Percentiles rank a stretch among this genome's conserved stretches.
These are phyloP conservation scores for Agaricus blazei DNA, from an alignment of 768 basidiomycete species.

Conservation along the genomic window DNA sequence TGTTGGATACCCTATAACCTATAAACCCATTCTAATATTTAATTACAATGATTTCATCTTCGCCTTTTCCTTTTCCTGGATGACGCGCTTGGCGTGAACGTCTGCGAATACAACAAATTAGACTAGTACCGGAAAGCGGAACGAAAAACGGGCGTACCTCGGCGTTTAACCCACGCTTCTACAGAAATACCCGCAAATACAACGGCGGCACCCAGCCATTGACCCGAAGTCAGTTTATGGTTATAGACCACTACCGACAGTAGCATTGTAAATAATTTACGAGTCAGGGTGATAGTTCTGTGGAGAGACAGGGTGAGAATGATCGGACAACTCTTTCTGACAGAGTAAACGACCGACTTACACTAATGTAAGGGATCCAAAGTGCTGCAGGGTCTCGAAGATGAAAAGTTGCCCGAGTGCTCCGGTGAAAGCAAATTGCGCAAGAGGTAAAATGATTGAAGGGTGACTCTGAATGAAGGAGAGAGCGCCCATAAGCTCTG, in stretches of 20 bases:
- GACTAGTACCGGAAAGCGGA: slow-evolving; percentile 11
- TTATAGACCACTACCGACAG: slow-evolving; percentile 90
- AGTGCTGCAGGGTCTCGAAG: slow-evolving; percentile 91
- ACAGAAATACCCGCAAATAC: slow-evolving; percentile 96
- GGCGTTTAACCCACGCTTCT: slow-evolving; percentile 87
- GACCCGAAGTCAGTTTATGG: slow-evolving; percentile 76
- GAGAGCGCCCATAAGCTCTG: slow-evolving; percentile 66
- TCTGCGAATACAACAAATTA: slow-evolving; percentile 36
- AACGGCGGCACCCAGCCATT: slow-evolving; percentile 89
- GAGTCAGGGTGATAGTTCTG: slow-evolving; percentile 91
- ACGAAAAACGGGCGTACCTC: slow-evolving; percentile 43
- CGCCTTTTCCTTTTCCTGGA: slow-evolving; percentile 81
- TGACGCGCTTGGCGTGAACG: slow-evolving; percentile 73
- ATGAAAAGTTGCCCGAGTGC: slow-evolving; percentile 97
- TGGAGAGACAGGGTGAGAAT: slow-evolving; percentile 9
- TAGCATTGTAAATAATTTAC: slow-evolving; percentile 98
- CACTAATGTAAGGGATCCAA: slow-evolving; percentile 87
- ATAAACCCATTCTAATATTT: slow-evolving; percentile 10
- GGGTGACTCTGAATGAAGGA: slow-evolving; percentile 78
- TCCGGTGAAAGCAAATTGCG: slow-evolving; percentile 85
- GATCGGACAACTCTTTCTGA: neutral
- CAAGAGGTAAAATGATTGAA: slow-evolving; percentile 61
- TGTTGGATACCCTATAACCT: slow-evolving; percentile 6
- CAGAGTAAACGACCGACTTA: slow-evolving; percentile 23
- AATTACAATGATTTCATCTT: slow-evolving; percentile 71